Conservation (phyloP, 2,329 filamentous ascomycete genomes). For the Aspergillus texensis region DNA sequence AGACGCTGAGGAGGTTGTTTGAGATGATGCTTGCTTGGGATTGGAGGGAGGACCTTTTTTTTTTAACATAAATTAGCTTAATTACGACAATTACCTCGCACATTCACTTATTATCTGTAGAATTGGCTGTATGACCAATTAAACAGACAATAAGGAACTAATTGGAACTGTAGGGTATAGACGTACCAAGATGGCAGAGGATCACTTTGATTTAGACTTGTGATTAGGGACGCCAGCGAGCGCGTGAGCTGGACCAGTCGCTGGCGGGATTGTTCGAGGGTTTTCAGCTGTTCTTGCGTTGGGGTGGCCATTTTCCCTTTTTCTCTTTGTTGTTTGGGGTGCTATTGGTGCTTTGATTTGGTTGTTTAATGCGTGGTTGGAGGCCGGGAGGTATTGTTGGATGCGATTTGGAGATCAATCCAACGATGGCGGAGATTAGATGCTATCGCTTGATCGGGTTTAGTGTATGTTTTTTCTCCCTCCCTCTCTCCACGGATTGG, state of each 20-base stretch:
- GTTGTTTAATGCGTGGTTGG: not conserved
- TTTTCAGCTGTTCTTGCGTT: slow-evolving; percentile 54
- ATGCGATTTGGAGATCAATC: not conserved
- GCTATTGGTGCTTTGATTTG: not conserved
- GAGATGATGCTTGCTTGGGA: slow-evolving; percentile 72
- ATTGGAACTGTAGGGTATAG: not conserved
- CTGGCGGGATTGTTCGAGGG: slow-evolving; percentile 70
- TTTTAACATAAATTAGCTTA: not conserved
- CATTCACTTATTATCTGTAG: not conserved
- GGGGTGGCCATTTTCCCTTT: slow-evolving; percentile 38
- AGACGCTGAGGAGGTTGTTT: slow-evolving; percentile 68
- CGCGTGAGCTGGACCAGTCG: slow-evolving; percentile 69
- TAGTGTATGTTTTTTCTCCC: not conserved
- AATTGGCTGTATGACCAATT: not conserved
- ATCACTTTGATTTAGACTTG: slow-evolving; percentile 63
- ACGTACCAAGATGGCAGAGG: slow-evolving; percentile 69
- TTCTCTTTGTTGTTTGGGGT: not conserved
- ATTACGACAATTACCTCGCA: too few species aligned
- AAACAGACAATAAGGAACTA: not conserved
- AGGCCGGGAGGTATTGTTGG: not conserved
- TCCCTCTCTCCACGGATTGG: too few species aligned
- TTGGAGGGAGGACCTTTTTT: slow-evolving; percentile 67
- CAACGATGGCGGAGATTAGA: not conserved
- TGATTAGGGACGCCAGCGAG: slow-evolving; percentile 66
- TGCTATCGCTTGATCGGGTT: not conserved